Percentiles rank a stretch among this genome's conserved stretches.
phyloP scores from a whole-genome alignment of 1,284 basidiomycete species.

The Rhodotorula sp. region DNA sequence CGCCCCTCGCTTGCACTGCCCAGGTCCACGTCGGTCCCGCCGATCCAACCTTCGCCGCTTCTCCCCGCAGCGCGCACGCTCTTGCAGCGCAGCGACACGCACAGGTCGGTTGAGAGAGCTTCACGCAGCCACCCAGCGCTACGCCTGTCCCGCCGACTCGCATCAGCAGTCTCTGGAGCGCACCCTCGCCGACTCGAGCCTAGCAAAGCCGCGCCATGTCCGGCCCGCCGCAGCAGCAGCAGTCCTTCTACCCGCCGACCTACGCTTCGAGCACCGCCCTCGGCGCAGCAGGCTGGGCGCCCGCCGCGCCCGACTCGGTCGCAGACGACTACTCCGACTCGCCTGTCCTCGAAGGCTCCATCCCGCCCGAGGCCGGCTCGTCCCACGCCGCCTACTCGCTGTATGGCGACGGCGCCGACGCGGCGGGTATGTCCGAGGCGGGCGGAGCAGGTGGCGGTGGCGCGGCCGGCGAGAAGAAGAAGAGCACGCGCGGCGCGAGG shows the following conservation, averaged over 20 bases:
- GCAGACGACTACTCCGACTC: constrained; percentile 12
- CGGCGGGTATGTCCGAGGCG: neutral
- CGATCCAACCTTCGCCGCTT: no score
- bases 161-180: neutral
- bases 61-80: no score
- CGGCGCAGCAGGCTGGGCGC: neutral
- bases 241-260: constrained; percentile 13
- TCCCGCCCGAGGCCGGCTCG: constrained; percentile 14
- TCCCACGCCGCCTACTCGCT: neutral
- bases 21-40: no score
- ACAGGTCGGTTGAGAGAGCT: no score
- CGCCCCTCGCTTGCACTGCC: no score
- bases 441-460: neutral
- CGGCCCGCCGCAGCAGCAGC: constrained; percentile 1
- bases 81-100: no score
- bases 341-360: constrained; percentile 7
- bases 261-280: neutral
- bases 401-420: neutral
- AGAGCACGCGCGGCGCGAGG: constrained; percentile 54
- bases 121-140: no score
- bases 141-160: neutral
- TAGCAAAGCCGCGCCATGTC: neutral
- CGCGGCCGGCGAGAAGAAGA: constrained; percentile 38
- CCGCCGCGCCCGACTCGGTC: neutral
- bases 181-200: neutral